phyloP scores from a whole-genome alignment of 169 alveolate genomes.

The Haemoproteus tartakovskyi region DNA sequence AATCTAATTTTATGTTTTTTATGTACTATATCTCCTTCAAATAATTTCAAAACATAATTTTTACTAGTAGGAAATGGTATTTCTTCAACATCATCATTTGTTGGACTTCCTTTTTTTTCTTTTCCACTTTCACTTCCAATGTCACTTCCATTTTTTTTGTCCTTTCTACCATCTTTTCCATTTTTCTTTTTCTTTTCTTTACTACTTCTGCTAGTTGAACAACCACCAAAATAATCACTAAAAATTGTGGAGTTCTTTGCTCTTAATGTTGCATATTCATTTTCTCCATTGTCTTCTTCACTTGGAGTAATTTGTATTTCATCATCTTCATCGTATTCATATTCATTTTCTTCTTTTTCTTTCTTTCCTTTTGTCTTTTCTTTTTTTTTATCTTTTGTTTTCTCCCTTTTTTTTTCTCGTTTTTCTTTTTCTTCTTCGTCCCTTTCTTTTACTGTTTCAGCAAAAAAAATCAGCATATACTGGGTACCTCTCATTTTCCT shows the following conservation, averaged over 20 bases:
- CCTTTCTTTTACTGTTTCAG: no score
- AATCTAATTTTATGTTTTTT: conserved; percentile 20
- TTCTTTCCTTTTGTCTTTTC: not conserved
- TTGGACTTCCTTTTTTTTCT: no score
- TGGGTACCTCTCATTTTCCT: no score
- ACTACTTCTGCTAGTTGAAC: not conserved
- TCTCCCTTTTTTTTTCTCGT: no score
- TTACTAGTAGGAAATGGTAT: conserved; percentile 20
- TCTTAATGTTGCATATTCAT: conserved; percentile 38
- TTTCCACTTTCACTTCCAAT: no score
- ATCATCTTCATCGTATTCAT: not conserved
- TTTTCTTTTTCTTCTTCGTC: no score
- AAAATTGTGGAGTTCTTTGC: conserved; percentile 54
- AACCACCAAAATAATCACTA: conserved; percentile 29
- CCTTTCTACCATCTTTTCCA: no score
- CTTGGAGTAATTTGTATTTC: not conserved
- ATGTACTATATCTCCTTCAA: conserved; percentile 25
- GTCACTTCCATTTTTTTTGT: no score
- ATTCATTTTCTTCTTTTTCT: conserved; percentile 8
- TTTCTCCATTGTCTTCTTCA: conserved; percentile 50
- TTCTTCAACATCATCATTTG: not conserved
- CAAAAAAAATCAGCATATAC: no score
- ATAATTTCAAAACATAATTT: conserved; percentile 5
- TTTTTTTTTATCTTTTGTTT: no score
- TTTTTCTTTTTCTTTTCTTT: not conserved